Evolutionary conservation across 148 eudicot genomes (phyloP).

Genomic region (Rhododendron kiyosumense): DNA sequence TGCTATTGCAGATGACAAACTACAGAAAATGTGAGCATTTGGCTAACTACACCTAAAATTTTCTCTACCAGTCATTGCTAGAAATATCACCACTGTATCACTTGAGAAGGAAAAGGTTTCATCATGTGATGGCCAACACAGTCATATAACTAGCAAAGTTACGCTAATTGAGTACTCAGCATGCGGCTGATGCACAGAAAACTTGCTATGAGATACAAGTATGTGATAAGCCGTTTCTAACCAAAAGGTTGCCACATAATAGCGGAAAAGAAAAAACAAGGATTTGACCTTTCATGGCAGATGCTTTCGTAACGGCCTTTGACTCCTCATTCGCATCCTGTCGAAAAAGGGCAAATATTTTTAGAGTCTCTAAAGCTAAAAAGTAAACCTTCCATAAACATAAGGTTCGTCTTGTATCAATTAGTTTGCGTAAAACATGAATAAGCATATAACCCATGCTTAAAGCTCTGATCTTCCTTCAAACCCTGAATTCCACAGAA

Average conservation of each 20-base stretch:
- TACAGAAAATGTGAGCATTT: neutral
- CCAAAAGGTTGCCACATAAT: neutral
- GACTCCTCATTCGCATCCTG: slow-evolving; percentile 63
- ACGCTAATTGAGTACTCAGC: neutral
- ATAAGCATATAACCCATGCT: slow-evolving; percentile 1
- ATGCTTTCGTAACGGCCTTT: slow-evolving; percentile 52
- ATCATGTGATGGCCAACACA: neutral
- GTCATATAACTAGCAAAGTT: neutral
- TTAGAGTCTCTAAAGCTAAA: neutral
- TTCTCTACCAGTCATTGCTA: neutral
- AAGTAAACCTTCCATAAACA: neutral
- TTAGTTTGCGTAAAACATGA: neutral
- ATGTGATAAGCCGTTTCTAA: neutral
- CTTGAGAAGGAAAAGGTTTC: neutral
- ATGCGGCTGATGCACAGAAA: neutral
- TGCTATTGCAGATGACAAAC: neutral
- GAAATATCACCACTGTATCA: neutral
- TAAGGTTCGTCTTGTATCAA: neutral
- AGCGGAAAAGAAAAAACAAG: neutral
- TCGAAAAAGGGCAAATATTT: neutral
- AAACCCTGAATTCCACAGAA: neutral
- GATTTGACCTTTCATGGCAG: slow-evolving; percentile 52
- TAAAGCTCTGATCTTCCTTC: neutral
- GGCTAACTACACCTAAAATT: neutral
- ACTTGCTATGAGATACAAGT: neutral